A percentile compares a stretch with the other conserved stretches of the same genome.
Evolutionary conservation across 2,329 filamentous ascomycete genomes (phyloP).

Genomic region (Penicillium sp.): DNA sequence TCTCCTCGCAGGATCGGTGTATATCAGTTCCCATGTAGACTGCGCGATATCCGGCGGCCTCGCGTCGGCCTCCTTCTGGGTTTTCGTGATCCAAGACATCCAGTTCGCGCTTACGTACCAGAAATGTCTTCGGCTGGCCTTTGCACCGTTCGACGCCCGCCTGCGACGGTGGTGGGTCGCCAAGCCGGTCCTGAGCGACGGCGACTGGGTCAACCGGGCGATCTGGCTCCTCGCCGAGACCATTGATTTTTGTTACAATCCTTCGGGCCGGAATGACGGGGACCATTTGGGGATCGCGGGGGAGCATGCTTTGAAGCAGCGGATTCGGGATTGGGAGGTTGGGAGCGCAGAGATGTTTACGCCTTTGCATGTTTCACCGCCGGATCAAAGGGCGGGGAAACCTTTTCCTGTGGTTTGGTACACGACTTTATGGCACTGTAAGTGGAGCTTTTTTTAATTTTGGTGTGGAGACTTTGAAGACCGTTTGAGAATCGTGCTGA

Average conservation of each 20-base stretch:
- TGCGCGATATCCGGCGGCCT: slow-evolving; percentile 39
- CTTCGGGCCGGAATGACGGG: slow-evolving; percentile 25
- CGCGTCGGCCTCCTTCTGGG: slow-evolving; percentile 42
- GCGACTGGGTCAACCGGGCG: slow-evolving; percentile 40
- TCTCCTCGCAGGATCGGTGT: slow-evolving; percentile 41
- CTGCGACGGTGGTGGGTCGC: slow-evolving; percentile 35
- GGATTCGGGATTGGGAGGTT: slow-evolving; percentile 36
- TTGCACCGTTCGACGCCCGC: slow-evolving; percentile 38
- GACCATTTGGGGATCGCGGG: slow-evolving; percentile 22
- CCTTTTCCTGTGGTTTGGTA: slow-evolving; percentile 41
- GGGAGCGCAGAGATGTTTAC: slow-evolving; percentile 34
- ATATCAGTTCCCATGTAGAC: slow-evolving; percentile 40
- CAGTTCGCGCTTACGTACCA: slow-evolving; percentile 40
- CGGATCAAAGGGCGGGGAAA: slow-evolving; percentile 32
- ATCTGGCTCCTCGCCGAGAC: slow-evolving; percentile 42
- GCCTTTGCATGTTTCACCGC: slow-evolving; percentile 36
- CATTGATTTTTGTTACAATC: slow-evolving; percentile 39
- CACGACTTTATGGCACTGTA: slow-evolving; percentile 39
- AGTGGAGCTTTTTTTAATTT: background rate
- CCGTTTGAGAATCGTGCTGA: background rate
- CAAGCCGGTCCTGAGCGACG: slow-evolving; percentile 31
- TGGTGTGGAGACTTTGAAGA: background rate
- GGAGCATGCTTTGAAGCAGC: slow-evolving; percentile 28
- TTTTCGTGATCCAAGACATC: slow-evolving; percentile 43
- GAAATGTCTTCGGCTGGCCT: slow-evolving; percentile 37